These are phyloP conservation scores for Xylona heveae DNA, from an alignment of 495 filamentous ascomycete genomes.

Conservation along the genomic window DNA sequence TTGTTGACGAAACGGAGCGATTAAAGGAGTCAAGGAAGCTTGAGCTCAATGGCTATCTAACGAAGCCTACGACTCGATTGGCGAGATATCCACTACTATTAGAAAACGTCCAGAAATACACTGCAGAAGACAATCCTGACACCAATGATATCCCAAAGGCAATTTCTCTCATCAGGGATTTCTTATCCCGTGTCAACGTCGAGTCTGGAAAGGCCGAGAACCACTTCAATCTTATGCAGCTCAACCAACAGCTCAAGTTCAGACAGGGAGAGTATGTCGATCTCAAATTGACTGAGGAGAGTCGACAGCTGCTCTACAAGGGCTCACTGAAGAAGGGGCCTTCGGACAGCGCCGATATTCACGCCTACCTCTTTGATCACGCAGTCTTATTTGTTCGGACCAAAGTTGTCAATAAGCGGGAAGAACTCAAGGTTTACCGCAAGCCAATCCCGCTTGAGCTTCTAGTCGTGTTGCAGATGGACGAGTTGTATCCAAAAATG, in stretches of 20 bases:
- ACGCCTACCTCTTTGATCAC: slow-evolving; percentile 90
- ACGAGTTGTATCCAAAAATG: slow-evolving; percentile 64
- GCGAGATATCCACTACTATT: slow-evolving; percentile 87
- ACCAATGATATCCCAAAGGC: slow-evolving; percentile 81
- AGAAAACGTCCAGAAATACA: slow-evolving; percentile 81
- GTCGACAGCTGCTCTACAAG: slow-evolving; percentile 81
- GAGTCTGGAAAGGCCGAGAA: slow-evolving; percentile 97
- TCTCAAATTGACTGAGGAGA: slow-evolving; percentile 83
- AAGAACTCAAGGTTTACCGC: slow-evolving; percentile 85
- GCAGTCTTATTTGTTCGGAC: slow-evolving; percentile 73
- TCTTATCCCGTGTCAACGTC: slow-evolving; percentile 70
- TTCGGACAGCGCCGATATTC: slow-evolving; percentile 71
- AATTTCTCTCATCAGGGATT: slow-evolving; percentile 62
- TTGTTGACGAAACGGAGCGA: slow-evolving; percentile 92
- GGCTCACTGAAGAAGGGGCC: slow-evolving; percentile 80
- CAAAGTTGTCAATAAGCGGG: slow-evolving; percentile 78
- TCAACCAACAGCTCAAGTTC: slow-evolving; percentile 81
- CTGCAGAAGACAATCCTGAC: slow-evolving; percentile 68
- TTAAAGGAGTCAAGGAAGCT: slow-evolving; percentile 92
- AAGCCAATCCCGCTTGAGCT: slow-evolving; percentile 92
- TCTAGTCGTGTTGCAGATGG: slow-evolving; percentile 87
- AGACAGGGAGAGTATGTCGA: slow-evolving; percentile 74
- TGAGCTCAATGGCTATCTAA: slow-evolving; percentile 94
- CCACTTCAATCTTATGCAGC: slow-evolving; percentile 80
- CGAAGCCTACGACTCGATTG: slow-evolving; percentile 90